Percentiles rank a stretch among this genome's conserved stretches.
Evolutionary conservation across 1,284 basidiomycete genomes (phyloP).

Genomic region (Microbotryum saponariae): DNA sequence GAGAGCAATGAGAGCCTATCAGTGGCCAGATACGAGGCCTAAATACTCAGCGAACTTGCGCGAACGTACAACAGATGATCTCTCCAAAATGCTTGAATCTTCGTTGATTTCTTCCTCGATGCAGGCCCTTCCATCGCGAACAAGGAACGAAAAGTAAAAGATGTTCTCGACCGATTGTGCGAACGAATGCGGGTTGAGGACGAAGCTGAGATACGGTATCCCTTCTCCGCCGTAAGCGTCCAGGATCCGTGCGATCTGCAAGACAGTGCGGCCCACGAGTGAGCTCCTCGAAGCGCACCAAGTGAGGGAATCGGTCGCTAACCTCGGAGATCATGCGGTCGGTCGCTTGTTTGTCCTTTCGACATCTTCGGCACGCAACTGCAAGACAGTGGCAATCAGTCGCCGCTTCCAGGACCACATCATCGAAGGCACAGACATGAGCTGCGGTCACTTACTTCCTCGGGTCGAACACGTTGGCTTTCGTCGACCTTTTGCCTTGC

Average conservation of each 20-base stretch:
- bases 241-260: conserved; percentile 15
- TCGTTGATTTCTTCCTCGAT: conserved; percentile 24
- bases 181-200: conserved; percentile 78
- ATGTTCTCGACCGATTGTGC: conserved; percentile 88
- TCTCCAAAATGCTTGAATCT: conserved; percentile 54
- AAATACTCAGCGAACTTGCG: neutral
- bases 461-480: conserved; percentile 13
- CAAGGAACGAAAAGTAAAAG: conserved; percentile 84
- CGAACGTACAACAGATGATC: conserved; percentile 60
- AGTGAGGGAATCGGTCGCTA: neutral
- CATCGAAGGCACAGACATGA: neutral
- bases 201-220: conserved; percentile 72
- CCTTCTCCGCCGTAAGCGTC: conserved; percentile 32
- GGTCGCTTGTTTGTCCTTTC: conserved; percentile 31
- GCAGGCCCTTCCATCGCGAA: conserved; percentile 59
- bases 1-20: neutral
- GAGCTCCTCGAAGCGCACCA: neutral
- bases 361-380: conserved; percentile 28
- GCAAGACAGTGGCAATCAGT: neutral
- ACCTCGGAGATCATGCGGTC: conserved; percentile 29
- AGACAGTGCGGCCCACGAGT: neutral
- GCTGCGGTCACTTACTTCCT: conserved; percentile 15
- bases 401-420: too few relatives aligned
- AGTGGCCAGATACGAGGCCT: neutral
- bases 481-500: conserved; percentile 20